Evolutionary conservation across 805 yeast species (phyloP).

Genomic region (Candida takata): DNA sequence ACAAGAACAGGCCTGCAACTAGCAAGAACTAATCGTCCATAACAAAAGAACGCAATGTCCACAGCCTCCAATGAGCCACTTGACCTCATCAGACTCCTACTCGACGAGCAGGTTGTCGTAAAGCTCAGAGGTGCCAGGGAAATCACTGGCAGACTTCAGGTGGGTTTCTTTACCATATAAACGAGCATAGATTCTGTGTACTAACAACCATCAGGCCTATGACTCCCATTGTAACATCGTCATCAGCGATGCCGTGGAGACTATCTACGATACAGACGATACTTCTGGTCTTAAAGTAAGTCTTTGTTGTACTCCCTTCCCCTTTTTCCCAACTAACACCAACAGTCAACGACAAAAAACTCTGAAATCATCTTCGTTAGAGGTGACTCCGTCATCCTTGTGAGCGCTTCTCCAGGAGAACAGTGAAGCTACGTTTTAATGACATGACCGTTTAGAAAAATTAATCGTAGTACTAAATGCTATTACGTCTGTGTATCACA

Average conservation of each 20-base stretch:
- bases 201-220: constrained; percentile 46
- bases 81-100: constrained; percentile 75
- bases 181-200: neutral
- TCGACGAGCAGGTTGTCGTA: constrained; percentile 82
- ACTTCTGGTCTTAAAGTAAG: constrained; percentile 24
- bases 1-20: too few species aligned
- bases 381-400: constrained; percentile 93
- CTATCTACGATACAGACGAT: constrained; percentile 50
- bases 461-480: constrained; percentile 22
- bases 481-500: constrained; percentile 50
- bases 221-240: constrained; percentile 97
- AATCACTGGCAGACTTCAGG: constrained; percentile 82
- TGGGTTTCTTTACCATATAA: constrained; percentile 23
- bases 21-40: neutral
- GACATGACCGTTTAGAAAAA: neutral
- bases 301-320: too few species aligned
- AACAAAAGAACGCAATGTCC: constrained; percentile 7
- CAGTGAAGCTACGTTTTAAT: neutral
- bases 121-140: constrained; percentile 94
- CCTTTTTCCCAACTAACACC: neutral
- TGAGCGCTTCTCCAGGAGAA: constrained; percentile 27
- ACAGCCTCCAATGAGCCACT: constrained; percentile 60
- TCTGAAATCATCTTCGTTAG: constrained; percentile 91
- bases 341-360: constrained; percentile 34
- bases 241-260: constrained; percentile 86